Percentiles rank a stretch among this genome's conserved stretches.
These are phyloP conservation scores for Colletotrichum eremochloae DNA, from an alignment of 2,329 filamentous ascomycete genomes.

Conservation along the genomic window DNA sequence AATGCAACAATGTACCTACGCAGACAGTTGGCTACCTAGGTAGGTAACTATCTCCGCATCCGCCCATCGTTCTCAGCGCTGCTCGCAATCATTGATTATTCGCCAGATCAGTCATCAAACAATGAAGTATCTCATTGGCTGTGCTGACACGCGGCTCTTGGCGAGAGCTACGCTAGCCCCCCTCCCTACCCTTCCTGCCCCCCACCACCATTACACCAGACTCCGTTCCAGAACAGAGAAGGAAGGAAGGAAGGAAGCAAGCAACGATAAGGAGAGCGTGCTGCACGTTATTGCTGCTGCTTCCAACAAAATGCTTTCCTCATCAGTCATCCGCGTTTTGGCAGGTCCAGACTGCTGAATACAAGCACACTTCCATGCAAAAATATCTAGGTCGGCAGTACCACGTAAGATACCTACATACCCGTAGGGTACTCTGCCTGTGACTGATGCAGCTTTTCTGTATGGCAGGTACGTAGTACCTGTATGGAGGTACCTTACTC, in stretches of 20 bases:
- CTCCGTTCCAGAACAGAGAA: constrained; percentile 38
- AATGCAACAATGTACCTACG: too few relatives aligned
- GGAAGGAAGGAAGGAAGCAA: constrained; percentile 28
- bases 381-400: not conserved
- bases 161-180: constrained; percentile 18
- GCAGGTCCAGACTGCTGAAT: not conserved
- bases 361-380: not conserved
- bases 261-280: not conserved
- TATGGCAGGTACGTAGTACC: not conserved
- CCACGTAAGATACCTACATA: too few relatives aligned
- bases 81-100: constrained; percentile 4
- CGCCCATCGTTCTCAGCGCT: not conserved
- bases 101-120: not conserved
- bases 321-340: not conserved
- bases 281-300: constrained; percentile 3
- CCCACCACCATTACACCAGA: not conserved
- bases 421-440: not conserved
- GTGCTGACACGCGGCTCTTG: constrained; percentile 31
- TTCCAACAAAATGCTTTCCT: constrained; percentile 1
- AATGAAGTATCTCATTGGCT: constrained; percentile 15
- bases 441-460: not conserved
- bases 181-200: not conserved
- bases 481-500: too few relatives aligned
- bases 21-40: too few relatives aligned
- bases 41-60: not conserved